phyloP scores from a whole-genome alignment of 2,329 filamentous ascomycete species.

The Parastagonospora avenae region DNA sequence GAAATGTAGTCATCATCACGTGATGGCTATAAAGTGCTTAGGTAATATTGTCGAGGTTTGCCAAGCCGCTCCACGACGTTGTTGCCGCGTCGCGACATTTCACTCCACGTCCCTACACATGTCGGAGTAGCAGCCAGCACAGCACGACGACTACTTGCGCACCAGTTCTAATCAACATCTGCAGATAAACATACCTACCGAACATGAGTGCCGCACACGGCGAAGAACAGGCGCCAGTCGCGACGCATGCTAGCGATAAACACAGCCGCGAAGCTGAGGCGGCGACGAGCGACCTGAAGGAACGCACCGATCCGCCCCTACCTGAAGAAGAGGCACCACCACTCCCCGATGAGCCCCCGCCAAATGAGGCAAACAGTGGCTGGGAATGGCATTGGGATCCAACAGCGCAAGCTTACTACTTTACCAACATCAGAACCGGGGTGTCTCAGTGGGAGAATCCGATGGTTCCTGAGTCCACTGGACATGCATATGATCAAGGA shows the following conservation, averaged over 20 bases:
- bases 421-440: slow-evolving; percentile 80
- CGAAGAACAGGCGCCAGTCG: slow-evolving; percentile 13
- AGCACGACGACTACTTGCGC: slow-evolving; percentile 11
- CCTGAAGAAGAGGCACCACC: slow-evolving; percentile 42
- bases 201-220: slow-evolving; percentile 20
- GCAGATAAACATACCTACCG: slow-evolving; percentile 10
- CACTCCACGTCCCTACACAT: slow-evolving; percentile 3
- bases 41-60: not conserved
- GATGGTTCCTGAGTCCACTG: slow-evolving; percentile 62
- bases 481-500: slow-evolving; percentile 21
- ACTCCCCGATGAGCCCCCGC: slow-evolving; percentile 57
- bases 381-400: slow-evolving; percentile 84
- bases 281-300: slow-evolving; percentile 11
- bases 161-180: slow-evolving; percentile 21
- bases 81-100: not conserved
- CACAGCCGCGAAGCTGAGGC: slow-evolving; percentile 13
- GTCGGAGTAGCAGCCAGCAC: slow-evolving; percentile 17
- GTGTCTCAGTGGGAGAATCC: slow-evolving; percentile 84
- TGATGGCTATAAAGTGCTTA: not conserved
- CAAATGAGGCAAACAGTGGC: slow-evolving; percentile 62
- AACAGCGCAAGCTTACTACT: slow-evolving; percentile 73
- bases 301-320: slow-evolving; percentile 26
- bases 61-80: not conserved
- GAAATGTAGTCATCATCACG: slow-evolving; percentile 4
- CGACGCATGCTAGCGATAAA: slow-evolving; percentile 12